Evolutionary conservation across 768 basidiomycete genomes (phyloP).

Genomic region (Panellus pusillus): DNA sequence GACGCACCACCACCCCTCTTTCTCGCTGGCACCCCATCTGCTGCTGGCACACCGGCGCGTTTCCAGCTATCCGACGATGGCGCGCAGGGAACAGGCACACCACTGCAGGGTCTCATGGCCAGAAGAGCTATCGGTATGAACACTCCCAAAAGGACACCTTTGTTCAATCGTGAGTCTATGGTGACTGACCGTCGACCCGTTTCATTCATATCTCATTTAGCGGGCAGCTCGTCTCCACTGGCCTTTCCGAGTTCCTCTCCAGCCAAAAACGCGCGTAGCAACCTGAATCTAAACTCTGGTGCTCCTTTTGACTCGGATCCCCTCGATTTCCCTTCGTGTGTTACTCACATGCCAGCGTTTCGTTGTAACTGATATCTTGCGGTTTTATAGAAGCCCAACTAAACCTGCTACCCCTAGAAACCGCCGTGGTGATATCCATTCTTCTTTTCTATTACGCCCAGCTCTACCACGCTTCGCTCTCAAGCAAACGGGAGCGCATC

Average conservation of each 20-base stretch:
- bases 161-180: conserved; percentile 48
- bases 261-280: conserved; percentile 44
- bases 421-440: conserved; percentile 89
- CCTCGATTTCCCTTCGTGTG: conserved; percentile 70
- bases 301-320: conserved; percentile 59
- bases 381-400: conserved; percentile 47
- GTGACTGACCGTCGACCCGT: conserved; percentile 2
- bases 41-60: conserved; percentile 49
- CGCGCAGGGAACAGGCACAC: conserved; percentile 40
- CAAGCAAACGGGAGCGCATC: conserved; percentile 20
- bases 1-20: conserved; percentile 53
- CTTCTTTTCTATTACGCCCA: conserved; percentile 65
- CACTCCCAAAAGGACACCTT: conserved; percentile 56
- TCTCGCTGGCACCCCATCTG: conserved; percentile 54
- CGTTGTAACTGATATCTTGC: not conserved
- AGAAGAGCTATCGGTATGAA: conserved; percentile 55
- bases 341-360: not conserved
- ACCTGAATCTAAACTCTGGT: conserved; percentile 34
- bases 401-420: conserved; percentile 63
- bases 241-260: conserved; percentile 67
- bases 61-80: conserved; percentile 33
- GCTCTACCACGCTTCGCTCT: conserved; percentile 40
- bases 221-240: conserved; percentile 62
- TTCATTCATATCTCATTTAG: conserved; percentile 28
- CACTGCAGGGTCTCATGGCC: conserved; percentile 46